Conservation (phyloP, 192 early-diverging fungal species). For the Neocallimastix lanati region DNA sequence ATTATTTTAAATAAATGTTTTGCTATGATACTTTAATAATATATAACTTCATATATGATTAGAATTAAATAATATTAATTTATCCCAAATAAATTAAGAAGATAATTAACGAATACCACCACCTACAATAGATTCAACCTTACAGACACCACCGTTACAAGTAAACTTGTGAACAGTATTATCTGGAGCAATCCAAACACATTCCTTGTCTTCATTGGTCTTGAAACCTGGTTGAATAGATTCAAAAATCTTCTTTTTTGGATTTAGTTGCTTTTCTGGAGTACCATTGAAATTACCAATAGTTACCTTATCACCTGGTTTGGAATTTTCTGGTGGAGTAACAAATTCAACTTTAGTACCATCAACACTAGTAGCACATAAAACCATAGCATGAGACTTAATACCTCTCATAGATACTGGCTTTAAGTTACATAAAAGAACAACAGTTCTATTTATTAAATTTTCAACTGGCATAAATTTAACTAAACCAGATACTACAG, state of each 20-base stretch:
- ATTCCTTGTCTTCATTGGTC: constrained; percentile 13
- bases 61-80: neutral
- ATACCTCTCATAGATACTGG: constrained; percentile 43
- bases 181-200: constrained; percentile 26
- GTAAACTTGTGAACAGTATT: constrained; percentile 20
- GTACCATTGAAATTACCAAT: constrained; percentile 23
- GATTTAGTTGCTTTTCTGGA: constrained; percentile 31
- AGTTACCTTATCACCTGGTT: constrained; percentile 27
- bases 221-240: constrained; percentile 29
- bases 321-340: constrained; percentile 23
- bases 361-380: constrained; percentile 36
- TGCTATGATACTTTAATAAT: too few species aligned
- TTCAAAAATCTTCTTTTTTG: constrained; percentile 45
- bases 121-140: neutral
- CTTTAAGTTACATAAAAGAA: constrained; percentile 45
- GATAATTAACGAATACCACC: neutral
- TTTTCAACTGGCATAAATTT: constrained; percentile 30
- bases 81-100: neutral
- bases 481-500: constrained; percentile 48
- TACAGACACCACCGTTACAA: constrained; percentile 15
- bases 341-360: constrained; percentile 30
- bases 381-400: constrained; percentile 41
- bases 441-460: constrained; percentile 27
- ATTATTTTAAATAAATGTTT: too few species aligned
- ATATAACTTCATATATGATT: too few species aligned